phyloP scores from a whole-genome alignment of 306 rosid genomes.

The Vigna unguiculata region DNA sequence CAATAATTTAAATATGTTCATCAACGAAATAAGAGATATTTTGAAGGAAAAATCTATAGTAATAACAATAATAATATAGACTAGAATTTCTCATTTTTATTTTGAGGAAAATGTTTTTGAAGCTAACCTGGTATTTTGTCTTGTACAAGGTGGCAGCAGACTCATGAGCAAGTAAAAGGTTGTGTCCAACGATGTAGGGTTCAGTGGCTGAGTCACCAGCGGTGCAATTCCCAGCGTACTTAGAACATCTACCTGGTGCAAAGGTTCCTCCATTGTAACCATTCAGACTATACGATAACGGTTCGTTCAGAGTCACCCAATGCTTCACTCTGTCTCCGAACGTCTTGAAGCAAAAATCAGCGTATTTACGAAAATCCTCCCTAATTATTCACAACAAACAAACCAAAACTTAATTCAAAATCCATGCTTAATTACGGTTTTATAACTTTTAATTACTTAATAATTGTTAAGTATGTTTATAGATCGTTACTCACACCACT shows the following conservation, averaged over 20 bases:
- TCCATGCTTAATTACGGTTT: not conserved
- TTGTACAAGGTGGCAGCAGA: constrained; percentile 50
- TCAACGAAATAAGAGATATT: too few relatives aligned
- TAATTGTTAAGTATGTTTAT: too few relatives aligned
- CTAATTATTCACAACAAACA: constrained; percentile 28
- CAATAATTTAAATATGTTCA: not conserved
- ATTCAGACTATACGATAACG: not conserved
- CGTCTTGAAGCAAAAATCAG: constrained; percentile 52
- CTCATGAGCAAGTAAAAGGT: constrained; percentile 60
- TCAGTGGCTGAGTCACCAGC: constrained; percentile 60
- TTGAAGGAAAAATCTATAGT: too few relatives aligned
- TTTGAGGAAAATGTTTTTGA: not conserved
- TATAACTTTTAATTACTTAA: too few relatives aligned
- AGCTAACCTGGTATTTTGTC: constrained; percentile 52
- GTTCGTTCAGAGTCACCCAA: constrained; percentile 69
- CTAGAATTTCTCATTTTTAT: too few relatives aligned
- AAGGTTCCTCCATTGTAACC: constrained; percentile 57
- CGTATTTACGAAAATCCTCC: constrained; percentile 49
- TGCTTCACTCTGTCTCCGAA: constrained; percentile 65
- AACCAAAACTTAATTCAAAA: not conserved
- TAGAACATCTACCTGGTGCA: constrained; percentile 68
- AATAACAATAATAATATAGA: too few relatives aligned
- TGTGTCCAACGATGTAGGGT: constrained; percentile 59
- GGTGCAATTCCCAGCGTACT: constrained; percentile 40
- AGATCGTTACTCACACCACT: too few relatives aligned